Evolutionary conservation across 192 early-diverging fungal genomes (phyloP), one percentile per base, ranked within the genome.

Genomic region (Entomortierella beljakovae): DNA sequence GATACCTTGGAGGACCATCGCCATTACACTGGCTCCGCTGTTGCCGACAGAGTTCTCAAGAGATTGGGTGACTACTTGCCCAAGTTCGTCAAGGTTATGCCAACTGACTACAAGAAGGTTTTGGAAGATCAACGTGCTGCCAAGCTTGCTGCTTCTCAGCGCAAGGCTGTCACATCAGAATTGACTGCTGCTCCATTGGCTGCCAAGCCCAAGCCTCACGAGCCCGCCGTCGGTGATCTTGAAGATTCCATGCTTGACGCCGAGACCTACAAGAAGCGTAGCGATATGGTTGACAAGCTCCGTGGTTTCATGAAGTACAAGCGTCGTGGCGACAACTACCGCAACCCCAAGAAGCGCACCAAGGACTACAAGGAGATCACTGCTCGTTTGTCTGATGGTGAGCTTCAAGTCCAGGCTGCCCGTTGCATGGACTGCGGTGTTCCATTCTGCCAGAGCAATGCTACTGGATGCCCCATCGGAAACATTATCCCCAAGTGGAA

Each of bases 401-500:
- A 94, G 69, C 88, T 98, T 29, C 91, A 96, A 68, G 89, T 94
- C 38, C 98, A 99, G 84, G 95, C 97, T 23, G 94, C 98, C 8
- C 90, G 98, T 43, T 99, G 98, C 87, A 98, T 99, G 91, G 95
- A 95, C 69, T 96, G 98, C 81, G 98, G 98, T 84, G 91, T 98
- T 31, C 96, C 98, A 50, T 98, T 98, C 91, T 99, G 98, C 84
- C 97, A 99, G 88, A 94, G 93, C 20, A 95, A 97, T 73, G 92
- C 91, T 63, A 79, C 75, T 15, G 98, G 98, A 38, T 99, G 98
- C 80, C 98, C 98, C 28, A 96, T 99, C 53, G 95, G 98, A 66
- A 99, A 99, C 86, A 92, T 99, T 53, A 98, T 99, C 70, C 98
- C 98, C 58, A 97, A 97, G 86, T 99, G 96, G 96, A 99, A 99